These are phyloP conservation scores for Hibiscus mutabilis DNA, from an alignment of 345 rosid species.

Conservation along the genomic window DNA sequence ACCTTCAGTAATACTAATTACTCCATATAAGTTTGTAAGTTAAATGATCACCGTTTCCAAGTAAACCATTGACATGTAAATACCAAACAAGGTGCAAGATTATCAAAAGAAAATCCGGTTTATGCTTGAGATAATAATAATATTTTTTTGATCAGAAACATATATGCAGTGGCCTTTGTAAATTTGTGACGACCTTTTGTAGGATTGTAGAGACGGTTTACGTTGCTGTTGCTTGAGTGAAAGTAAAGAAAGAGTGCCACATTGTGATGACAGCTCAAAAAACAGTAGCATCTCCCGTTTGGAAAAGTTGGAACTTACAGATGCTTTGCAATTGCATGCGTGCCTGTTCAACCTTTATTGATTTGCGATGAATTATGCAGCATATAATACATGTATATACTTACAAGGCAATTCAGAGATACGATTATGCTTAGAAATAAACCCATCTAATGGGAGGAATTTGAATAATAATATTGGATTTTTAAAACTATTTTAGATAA, in stretches of 20 bases:
- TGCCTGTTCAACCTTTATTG: background rate
- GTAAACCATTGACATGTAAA: too few relatives aligned
- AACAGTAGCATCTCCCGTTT: background rate
- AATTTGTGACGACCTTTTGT: background rate
- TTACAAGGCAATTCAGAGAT: background rate
- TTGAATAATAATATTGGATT: too few relatives aligned
- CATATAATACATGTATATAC: background rate
- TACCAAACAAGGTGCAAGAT: too few relatives aligned
- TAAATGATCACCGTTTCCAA: too few relatives aligned
- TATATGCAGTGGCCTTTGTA: background rate
- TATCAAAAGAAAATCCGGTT: too few relatives aligned
- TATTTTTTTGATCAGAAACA: background rate
- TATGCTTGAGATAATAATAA: background rate
- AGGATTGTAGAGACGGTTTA: slow-evolving; percentile 5
- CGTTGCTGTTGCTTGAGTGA: background rate
- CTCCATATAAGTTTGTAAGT: too few relatives aligned
- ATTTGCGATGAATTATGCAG: background rate
- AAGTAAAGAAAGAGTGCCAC: background rate
- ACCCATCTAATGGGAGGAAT: too few relatives aligned
- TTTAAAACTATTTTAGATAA: too few relatives aligned
- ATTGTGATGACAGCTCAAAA: slow-evolving; percentile 2
- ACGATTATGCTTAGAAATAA: background rate
- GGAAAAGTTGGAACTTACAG: background rate
- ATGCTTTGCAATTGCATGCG: background rate
- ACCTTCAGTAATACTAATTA: too few relatives aligned